Evolutionary conservation across 2,329 filamentous ascomycete species (phyloP).

Genomic region (Penicillium sp.): DNA sequence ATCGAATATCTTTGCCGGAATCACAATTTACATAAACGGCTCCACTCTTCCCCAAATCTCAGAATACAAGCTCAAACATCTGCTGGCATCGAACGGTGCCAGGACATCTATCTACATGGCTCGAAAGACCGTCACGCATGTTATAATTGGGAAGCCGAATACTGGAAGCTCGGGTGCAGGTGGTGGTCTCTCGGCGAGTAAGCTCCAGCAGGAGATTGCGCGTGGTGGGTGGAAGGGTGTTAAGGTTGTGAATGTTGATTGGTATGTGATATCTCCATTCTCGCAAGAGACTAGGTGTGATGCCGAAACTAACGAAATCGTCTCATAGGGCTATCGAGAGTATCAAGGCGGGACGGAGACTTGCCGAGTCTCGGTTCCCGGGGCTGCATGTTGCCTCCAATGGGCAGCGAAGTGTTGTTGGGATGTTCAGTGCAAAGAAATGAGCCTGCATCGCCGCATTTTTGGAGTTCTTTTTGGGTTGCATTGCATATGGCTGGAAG

Average conservation of each 20-base stretch:
- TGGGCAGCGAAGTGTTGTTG: conserved; percentile 67
- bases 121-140: conserved; percentile 77
- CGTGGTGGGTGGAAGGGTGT: conserved; percentile 68
- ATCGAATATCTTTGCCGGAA: conserved; percentile 65
- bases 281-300: no score
- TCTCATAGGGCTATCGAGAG: conserved; percentile 75
- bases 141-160: conserved; percentile 71
- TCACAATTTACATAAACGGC: conserved; percentile 84
- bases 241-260: conserved; percentile 79
- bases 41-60: conserved; percentile 79
- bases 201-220: conserved; percentile 78
- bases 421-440: not conserved
- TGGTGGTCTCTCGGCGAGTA: conserved; percentile 73
- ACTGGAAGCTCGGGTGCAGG: conserved; percentile 58
- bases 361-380: conserved; percentile 73
- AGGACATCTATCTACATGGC: conserved; percentile 70
- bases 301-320: conserved; percentile 15
- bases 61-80: conserved; percentile 80
- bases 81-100: conserved; percentile 75
- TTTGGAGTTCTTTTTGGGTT: conserved; percentile 2
- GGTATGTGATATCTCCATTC: conserved; percentile 53
- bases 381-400: conserved; percentile 62
- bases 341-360: conserved; percentile 71
- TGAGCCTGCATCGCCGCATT: not conserved
- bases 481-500: conserved; percentile 3